phyloP scores from a whole-genome alignment of 306 rosid species.

The Malus asiatica region DNA sequence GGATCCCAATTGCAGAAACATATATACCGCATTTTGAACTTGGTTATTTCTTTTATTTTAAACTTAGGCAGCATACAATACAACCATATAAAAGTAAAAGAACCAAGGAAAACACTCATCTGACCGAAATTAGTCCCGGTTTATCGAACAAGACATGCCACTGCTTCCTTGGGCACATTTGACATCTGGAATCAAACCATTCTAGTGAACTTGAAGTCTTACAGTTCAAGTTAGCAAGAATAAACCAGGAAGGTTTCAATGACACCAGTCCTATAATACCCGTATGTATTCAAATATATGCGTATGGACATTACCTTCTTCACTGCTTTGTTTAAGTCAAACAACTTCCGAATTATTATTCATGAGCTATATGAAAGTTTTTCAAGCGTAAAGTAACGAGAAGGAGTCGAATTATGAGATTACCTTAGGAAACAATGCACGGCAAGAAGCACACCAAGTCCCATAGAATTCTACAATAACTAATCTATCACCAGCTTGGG shows the following conservation, averaged over 20 bases:
- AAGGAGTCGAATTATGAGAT: background rate
- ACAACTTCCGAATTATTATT: background rate
- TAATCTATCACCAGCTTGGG: constrained; percentile 86
- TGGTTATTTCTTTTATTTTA: background rate
- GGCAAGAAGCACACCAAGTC: constrained; percentile 99
- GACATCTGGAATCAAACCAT: background rate
- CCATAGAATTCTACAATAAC: constrained; percentile 97
- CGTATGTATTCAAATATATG: background rate
- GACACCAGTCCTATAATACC: background rate
- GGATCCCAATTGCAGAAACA: background rate
- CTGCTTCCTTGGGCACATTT: background rate
- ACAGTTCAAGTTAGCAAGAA: background rate
- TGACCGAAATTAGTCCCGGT: background rate
- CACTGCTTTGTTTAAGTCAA: background rate
- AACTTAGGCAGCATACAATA: background rate
- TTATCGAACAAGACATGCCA: background rate
- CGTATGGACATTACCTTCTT: background rate
- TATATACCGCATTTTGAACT: background rate
- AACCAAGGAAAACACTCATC: background rate
- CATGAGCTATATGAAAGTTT: background rate
- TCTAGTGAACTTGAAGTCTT: background rate
- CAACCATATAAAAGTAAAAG: background rate
- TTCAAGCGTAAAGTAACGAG: background rate
- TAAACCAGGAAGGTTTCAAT: background rate
- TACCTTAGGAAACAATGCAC: constrained; percentile 97